These are phyloP conservation scores for Fusarium devonianum DNA, from an alignment of 2,329 filamentous ascomycete species.

Conservation along the genomic window DNA sequence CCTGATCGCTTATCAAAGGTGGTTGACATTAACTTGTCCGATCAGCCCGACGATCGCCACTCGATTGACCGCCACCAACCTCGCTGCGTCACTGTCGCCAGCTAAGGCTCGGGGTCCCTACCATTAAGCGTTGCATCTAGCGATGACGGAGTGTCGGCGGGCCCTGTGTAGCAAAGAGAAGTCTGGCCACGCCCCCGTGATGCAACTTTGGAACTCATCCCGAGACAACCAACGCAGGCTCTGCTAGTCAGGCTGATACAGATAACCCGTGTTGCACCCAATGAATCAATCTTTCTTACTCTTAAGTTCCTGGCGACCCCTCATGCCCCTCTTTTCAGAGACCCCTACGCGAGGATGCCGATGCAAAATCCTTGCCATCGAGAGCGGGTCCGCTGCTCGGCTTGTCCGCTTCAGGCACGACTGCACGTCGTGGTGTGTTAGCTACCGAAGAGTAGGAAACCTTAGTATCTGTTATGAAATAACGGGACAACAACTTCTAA, in stretches of 20 bases:
- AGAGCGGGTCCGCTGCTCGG: not conserved
- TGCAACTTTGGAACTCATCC: no score
- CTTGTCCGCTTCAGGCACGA: not conserved
- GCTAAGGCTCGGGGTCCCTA: not conserved
- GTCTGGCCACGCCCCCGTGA: no score
- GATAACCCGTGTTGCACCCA: not conserved
- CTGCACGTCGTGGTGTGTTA: no score
- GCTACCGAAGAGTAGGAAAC: no score
- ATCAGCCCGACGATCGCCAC: not conserved
- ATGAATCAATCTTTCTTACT: constrained; percentile 5
- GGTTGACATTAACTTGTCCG: not conserved
- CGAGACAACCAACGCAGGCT: no score
- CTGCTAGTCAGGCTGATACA: not conserved
- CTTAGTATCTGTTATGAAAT: no score
- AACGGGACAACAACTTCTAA: no score
- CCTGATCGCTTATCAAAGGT: no score
- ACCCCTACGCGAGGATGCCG: constrained; percentile 19
- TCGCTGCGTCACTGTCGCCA: constrained; percentile 1
- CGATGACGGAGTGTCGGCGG: no score
- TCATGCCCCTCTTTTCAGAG: not conserved
- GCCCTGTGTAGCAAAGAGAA: no score
- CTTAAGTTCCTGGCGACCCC: not conserved
- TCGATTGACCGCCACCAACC: not conserved
- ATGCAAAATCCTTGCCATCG: constrained; percentile 14
- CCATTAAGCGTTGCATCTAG: not conserved